Evolutionary conservation across 805 yeast genomes (phyloP), one percentile per base, ranked within the genome.

Genomic region (Saturnispora dispora): DNA sequence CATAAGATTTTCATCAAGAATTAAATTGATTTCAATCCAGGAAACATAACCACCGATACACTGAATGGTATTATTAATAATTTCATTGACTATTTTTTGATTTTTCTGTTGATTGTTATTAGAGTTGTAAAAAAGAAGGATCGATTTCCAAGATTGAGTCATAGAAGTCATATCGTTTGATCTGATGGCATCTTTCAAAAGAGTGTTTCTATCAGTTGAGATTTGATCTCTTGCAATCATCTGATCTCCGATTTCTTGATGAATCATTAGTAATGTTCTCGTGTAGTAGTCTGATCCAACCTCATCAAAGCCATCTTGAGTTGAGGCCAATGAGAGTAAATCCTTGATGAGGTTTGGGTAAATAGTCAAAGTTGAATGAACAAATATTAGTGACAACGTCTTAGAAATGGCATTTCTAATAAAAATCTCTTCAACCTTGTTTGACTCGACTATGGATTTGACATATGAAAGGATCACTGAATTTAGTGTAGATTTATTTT

Each of bases 201-300:
- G 67, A 58, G 77, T 83, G 65, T 85, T 87, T 60, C 87, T 78
- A 45, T 81, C 82, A 44, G 77, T 78, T 15, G 75, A 66, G 23
- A 77, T 78, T 57, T 79, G 79, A 18, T 84, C 79, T 59, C 95
- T 78, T 32, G 81, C 69, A 56, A 89, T 85, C 57, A 90, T 76
- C 63, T 86, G 93, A 65, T 93, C 99, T 33, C 96, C 99, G 58
- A 93, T 88, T 67, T 90, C 96, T 28, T 83, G 82, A 65, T 93
- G 97, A 54, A 93, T 80, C 30, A 85, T 78, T 42, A 81, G 66
- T 53, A 89, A 70, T 7, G 88, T 77, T 61, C 96, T 77, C 37
- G 84, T 67, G 65, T 85, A 89, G 65, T 86, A 79, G 62, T 90
- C 97, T 10, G 75, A 63, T 57, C 77, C 78, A 48, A 78, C 55